Percentiles rank a stretch among this genome's conserved stretches.
These are phyloP conservation scores for Celoporthe dispersa DNA, from an alignment of 2,329 filamentous ascomycete genomes.

Conservation along the genomic window DNA sequence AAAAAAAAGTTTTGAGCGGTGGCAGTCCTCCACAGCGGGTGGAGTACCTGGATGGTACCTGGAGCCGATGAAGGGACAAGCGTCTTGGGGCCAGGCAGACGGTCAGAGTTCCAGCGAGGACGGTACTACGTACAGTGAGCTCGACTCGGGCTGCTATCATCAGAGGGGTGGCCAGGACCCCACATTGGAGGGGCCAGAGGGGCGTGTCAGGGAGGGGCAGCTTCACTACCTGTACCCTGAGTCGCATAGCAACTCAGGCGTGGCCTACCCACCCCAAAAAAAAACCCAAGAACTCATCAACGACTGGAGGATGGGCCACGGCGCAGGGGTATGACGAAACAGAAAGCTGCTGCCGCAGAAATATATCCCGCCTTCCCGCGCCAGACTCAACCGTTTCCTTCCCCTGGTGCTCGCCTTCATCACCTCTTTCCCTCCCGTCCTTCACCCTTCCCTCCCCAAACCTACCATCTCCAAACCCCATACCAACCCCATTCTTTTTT, in stretches of 20 bases:
- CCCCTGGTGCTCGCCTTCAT: neutral
- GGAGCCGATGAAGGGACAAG: neutral
- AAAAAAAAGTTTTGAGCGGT: conserved; percentile 6
- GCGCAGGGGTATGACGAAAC: neutral
- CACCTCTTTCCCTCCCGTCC: conserved; percentile 8
- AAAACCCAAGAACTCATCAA: neutral
- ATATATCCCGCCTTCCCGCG: conserved; percentile 14
- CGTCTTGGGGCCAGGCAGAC: no score
- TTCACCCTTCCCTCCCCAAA: conserved; percentile 25
- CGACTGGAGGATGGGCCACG: neutral
- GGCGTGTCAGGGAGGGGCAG: neutral
- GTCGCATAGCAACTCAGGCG: neutral
- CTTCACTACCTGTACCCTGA: neutral
- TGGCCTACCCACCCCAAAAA: neutral
- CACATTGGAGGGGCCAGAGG: neutral
- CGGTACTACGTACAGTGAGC: neutral
- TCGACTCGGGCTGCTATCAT: neutral
- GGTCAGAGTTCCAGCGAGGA: neutral
- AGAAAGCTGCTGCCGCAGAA: neutral
- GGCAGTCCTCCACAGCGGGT: neutral
- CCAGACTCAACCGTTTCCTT: neutral
- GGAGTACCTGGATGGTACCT: neutral
- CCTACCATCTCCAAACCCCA: neutral
- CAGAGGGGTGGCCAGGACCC: neutral
- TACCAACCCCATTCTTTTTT: neutral